Base-by-base conservation (phyloP, 139 green algal species). In the Chlamydomonas schloesseri region DNA sequence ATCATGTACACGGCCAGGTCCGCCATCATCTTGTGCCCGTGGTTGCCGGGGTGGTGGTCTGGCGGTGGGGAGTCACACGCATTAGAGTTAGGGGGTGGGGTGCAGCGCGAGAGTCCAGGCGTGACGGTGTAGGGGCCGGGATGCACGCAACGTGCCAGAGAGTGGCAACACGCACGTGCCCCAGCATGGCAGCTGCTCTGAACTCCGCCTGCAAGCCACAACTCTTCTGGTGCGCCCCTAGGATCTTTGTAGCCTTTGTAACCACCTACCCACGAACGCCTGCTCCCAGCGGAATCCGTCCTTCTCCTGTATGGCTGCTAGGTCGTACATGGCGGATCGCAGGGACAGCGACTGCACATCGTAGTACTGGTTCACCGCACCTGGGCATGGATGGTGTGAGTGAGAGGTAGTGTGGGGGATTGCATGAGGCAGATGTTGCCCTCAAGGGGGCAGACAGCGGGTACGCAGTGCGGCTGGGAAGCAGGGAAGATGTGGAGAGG, bases 1-100 rank as follows among this genome's bases (percentile, higher is more conserved):
- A 84, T 6, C 64, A 50, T 74, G 31, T 28, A 84, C 37, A 84
- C 78, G 64, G 64, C 78, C n/a, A 84, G 78, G 42, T 84, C 78
- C 9, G 78, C 78, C 78, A 84, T 84, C 18, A 84, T 42, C 78
- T 84, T 84, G 62, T 84, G 78, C 28, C 64, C 78, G 24, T 67
- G 64, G 46, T 84, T 67, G n/a, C 78, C 78, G 20, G 78, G 78
- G 62, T 84, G 64, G 8, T 65, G 29, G 64, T 74, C 78, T 74
- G 78, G 64, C n/a, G 58, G 36, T n/a, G 76, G 33, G 75, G 57
- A 42, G 28, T 11, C 71, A 57, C 13, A 9, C 17, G 42, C 14
- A 60, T 8, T 60, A 42, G 29, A 47, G 47, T 11, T 14, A 42
- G 28, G 72, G 11, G 14, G 50, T 11, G 50, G 50, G 50, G 50